Evolutionary conservation across 495 filamentous ascomycete species (phyloP), one percentile per base, ranked within the genome.

Genomic region (Penicillium antarcticum): DNA sequence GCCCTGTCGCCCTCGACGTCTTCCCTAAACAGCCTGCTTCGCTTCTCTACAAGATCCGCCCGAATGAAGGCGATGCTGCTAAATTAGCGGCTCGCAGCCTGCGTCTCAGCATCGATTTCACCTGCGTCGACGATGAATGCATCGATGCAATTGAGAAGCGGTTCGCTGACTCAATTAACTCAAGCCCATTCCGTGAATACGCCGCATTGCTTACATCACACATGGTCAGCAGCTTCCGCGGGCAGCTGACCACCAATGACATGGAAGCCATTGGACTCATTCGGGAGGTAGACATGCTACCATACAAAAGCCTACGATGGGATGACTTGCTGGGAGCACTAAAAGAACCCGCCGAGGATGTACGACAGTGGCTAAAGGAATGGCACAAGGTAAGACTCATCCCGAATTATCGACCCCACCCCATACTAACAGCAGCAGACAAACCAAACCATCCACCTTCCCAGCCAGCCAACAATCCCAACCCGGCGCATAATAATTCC

Each of bases 11-110:
- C 8, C 69, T 87, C 12, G 67, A 84, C 36, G 81, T 96, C 7
- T 95, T 91, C 63, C 80, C 87, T 2, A 86, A 84, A 45, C 88
- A 95, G 55, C 89, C 95, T 1, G 85, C 87, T 3, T 86, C 85
- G 19, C 69, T 96, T n/a, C 72, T 89, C 1, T 96, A 94, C 69
- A 89, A 88, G 63, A 89, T 96, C 48, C 65, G 62, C 11, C 65
- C 56, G 21, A 54, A 57, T 31, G 51, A 53, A 5, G 51, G 59
- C 18, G 61, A 59, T 24, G 60, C 70, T 9, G 29, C 52, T 14
- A 53, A 57, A 9, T 80, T 76, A 54, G 76, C 76, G 24, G 64
- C 74, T 5, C 68, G 63, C 39, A 71, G 67, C 19, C 71, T 97
- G 47, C 80, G 81, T 18, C 76, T 98, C 3, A 82, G 80, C 12